phyloP scores from a whole-genome alignment of 2,329 filamentous ascomycete species.

The Colletotrichum shisoi region DNA sequence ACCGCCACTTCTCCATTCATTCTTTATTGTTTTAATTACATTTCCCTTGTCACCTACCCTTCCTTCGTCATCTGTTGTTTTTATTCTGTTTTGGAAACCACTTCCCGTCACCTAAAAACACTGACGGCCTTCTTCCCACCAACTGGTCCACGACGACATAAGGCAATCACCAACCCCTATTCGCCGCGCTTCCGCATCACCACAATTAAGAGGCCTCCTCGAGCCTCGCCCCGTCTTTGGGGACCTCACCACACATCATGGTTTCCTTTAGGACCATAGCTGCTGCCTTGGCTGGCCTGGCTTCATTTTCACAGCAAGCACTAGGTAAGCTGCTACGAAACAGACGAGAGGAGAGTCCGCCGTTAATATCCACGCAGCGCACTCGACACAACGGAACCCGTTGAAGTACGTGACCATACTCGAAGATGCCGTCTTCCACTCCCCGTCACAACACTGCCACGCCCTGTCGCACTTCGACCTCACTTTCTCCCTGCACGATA shows the following conservation, averaged over 20 bases:
- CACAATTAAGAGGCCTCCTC: slow-evolving; percentile 24
- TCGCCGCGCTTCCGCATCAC: slow-evolving; percentile 21
- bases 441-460: slow-evolving; percentile 79
- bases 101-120: not conserved
- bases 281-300: slow-evolving; percentile 46
- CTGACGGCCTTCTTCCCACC: not conserved
- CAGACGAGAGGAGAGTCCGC: not conserved
- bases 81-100: not conserved
- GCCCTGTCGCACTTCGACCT: slow-evolving; percentile 85
- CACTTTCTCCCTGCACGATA: slow-evolving; percentile 75
- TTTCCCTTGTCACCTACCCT: slow-evolving; percentile 19
- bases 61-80: slow-evolving; percentile 12
- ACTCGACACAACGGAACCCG: slow-evolving; percentile 78
- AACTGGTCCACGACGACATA: not conserved
- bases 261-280: slow-evolving; percentile 47
- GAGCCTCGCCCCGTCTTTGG: slow-evolving; percentile 37
- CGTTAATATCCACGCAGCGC: slow-evolving; percentile 54
- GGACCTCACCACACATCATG: slow-evolving; percentile 44
- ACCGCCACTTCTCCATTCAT: slow-evolving; percentile 15
- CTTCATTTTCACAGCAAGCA: slow-evolving; percentile 46
- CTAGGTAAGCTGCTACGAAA: slow-evolving; percentile 42
- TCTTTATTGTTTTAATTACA: slow-evolving; percentile 32
- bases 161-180: slow-evolving; percentile 18
- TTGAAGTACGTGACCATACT: slow-evolving; percentile 76
- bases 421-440: slow-evolving; percentile 78